Percentiles rank a stretch among this genome's conserved stretches.
Evolutionary conservation across 2,329 filamentous ascomycete species (phyloP).

Genomic region (Mycosphaerella sp.): DNA sequence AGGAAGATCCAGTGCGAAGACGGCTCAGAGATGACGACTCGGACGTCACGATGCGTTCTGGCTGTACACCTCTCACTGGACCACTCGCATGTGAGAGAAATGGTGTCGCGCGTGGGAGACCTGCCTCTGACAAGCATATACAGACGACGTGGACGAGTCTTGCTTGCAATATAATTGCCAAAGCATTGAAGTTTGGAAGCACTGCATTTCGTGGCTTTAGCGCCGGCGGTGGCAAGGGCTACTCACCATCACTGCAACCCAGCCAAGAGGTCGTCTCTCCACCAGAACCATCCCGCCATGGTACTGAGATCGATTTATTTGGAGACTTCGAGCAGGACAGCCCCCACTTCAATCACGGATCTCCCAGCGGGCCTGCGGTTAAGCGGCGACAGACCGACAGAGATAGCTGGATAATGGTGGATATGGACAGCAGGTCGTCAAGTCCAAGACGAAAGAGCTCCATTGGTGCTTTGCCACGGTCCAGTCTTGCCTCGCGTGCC

Average conservation of each 20-base stretch:
- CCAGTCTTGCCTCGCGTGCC: conserved; percentile 26
- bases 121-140: conserved; percentile 13
- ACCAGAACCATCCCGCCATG: conserved; percentile 49
- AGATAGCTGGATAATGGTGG: conserved; percentile 45
- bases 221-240: conserved; percentile 72
- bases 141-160: conserved; percentile 48
- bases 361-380: conserved; percentile 22
- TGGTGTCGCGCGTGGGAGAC: conserved; percentile 26
- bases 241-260: conserved; percentile 36
- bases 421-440: conserved; percentile 49
- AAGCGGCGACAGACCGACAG: conserved; percentile 46
- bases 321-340: conserved; percentile 40
- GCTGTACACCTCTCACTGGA: conserved; percentile 19
- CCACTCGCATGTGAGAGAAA: conserved; percentile 34
- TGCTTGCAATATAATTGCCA: conserved; percentile 61
- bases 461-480: conserved; percentile 25
- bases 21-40: conserved; percentile 19
- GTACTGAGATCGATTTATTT: conserved; percentile 44
- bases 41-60: conserved; percentile 8
- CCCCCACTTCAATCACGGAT: conserved; percentile 34
- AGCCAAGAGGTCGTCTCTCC: conserved; percentile 32
- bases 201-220: conserved; percentile 74
- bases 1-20: conserved; percentile 20
- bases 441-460: conserved; percentile 34
- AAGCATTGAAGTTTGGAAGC: conserved; percentile 77